phyloP scores from a whole-genome alignment of 148 eudicot genomes.

The Amaranthus palmeri region DNA sequence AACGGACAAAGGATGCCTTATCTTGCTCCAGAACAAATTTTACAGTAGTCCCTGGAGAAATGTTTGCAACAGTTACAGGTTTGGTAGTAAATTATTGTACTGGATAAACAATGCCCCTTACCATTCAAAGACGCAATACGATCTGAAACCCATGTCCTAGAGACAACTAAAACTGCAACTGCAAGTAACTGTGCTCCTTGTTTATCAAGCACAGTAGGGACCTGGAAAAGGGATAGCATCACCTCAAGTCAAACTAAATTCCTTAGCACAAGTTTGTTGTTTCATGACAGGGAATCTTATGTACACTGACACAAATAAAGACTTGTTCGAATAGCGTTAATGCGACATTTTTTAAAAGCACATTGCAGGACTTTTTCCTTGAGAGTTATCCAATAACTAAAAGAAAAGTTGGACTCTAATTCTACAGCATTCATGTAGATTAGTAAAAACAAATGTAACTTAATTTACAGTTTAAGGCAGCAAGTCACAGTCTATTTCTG shows the following conservation, averaged over 20 bases:
- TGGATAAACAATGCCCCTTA: constrained; percentile 11
- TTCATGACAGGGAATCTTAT: background rate
- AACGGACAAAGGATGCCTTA: constrained; percentile 72
- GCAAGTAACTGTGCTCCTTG: constrained; percentile 94
- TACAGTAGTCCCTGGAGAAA: constrained; percentile 79
- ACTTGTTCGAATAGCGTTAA: background rate
- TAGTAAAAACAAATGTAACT: too few species aligned
- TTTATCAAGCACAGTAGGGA: constrained; percentile 88
- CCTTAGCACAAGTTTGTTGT: background rate
- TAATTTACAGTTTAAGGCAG: too few species aligned
- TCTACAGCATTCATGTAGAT: too few species aligned
- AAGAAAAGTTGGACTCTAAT: too few species aligned
- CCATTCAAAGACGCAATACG: constrained; percentile 98
- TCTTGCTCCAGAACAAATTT: constrained; percentile 93
- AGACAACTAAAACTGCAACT: constrained; percentile 84
- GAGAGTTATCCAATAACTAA: background rate
- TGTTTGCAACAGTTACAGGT: background rate
- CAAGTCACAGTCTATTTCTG: too few species aligned
- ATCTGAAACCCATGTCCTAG: constrained; percentile 91
- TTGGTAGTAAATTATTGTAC: background rate
- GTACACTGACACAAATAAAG: background rate
- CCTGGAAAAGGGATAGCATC: constrained; percentile 36
- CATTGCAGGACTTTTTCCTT: background rate
- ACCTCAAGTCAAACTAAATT: constrained; percentile 5
- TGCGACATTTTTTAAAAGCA: background rate